phyloP scores from a whole-genome alignment of 208 protist genomes.

The Leishmania tarentolae region DNA sequence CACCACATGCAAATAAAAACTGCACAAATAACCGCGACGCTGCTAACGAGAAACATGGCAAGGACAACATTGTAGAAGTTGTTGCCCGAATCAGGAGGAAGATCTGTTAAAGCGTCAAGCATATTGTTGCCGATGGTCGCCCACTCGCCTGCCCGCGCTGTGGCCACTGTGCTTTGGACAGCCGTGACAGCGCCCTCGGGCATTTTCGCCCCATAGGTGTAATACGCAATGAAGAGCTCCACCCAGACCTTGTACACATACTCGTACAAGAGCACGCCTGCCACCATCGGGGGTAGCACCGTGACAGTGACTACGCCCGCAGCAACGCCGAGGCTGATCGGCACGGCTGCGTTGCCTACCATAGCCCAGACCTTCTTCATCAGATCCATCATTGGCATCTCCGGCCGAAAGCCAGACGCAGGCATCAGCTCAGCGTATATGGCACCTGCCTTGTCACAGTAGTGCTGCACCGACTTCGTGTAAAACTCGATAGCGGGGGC shows the following conservation, averaged over 20 bases:
- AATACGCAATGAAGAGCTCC: conserved; percentile 66
- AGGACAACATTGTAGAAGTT: conserved; percentile 64
- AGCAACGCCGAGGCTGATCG: conserved; percentile 32
- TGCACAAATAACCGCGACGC: conserved; percentile 27
- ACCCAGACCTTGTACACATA: conserved; percentile 67
- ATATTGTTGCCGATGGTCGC: conserved; percentile 18
- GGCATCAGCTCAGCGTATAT: conserved; percentile 29
- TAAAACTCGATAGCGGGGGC: conserved; percentile 16
- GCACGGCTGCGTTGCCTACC: conserved; percentile 36
- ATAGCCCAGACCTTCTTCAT: conserved; percentile 22
- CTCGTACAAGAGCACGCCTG: conserved; percentile 37
- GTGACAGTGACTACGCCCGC: conserved; percentile 30
- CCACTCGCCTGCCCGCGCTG: conserved; percentile 40
- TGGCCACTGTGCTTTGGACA: conserved; percentile 17
- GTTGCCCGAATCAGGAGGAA: conserved; percentile 24
- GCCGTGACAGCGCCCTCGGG: conserved; percentile 34
- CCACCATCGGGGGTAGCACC: conserved; percentile 42
- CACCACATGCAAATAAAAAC: conserved; percentile 28
- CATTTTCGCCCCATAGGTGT: conserved; percentile 50
- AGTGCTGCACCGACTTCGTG: neutral
- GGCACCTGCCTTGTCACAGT: conserved; percentile 24
- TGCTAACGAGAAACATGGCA: conserved; percentile 29
- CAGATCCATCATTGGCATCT: conserved; percentile 20
- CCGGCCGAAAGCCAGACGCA: conserved; percentile 3
- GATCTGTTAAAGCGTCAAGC: conserved; percentile 30